phyloP scores from a whole-genome alignment of 2,329 filamentous ascomycete genomes.

The Colletotrichum karsti region DNA sequence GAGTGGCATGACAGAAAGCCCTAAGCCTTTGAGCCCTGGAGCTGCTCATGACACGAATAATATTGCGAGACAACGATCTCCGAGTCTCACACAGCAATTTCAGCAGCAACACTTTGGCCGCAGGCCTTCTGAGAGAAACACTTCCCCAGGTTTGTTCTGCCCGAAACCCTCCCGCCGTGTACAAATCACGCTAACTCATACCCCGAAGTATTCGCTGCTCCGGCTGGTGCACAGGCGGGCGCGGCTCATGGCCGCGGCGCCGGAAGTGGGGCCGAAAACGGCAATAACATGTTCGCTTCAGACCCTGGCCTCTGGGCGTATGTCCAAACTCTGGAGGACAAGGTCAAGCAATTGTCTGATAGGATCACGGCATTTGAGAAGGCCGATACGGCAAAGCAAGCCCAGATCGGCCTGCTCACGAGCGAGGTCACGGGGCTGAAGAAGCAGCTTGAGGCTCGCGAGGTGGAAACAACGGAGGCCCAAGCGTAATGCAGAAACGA shows the following conservation, averaged over 20 bases:
- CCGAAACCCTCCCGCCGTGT: background rate
- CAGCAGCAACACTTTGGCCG: conserved; percentile 71
- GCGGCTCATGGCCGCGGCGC: conserved; percentile 45
- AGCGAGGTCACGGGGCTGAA: conserved; percentile 44
- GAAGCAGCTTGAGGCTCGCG: conserved; percentile 38
- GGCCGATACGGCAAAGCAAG: conserved; percentile 45
- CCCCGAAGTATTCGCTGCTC: conserved; percentile 18
- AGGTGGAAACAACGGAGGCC: conserved; percentile 13
- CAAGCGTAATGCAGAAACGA: conserved; percentile 18
- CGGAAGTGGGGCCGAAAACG: conserved; percentile 65
- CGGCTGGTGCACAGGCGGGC: conserved; percentile 11
- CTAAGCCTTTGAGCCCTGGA: conserved; percentile 82
- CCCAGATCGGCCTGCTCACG: conserved; percentile 44
- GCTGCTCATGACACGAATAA: conserved; percentile 58
- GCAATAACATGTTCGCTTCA: conserved; percentile 72
- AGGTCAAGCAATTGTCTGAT: conserved; percentile 56
- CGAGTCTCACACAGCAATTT: conserved; percentile 71
- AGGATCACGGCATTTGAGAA: conserved; percentile 48
- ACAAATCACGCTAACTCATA: background rate
- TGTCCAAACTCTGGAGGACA: conserved; percentile 74
- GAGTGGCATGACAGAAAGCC: conserved; percentile 82
- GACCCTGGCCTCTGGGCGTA: conserved; percentile 76
- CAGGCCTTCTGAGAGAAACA: conserved; percentile 62
- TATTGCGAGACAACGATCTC: conserved; percentile 67
- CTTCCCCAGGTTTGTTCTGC: conserved; percentile 46